Evolutionary conservation across 352 stramenopile species (phyloP), one percentile per base, ranked within the genome.

Genomic region (Globisporangium alternatum): DNA sequence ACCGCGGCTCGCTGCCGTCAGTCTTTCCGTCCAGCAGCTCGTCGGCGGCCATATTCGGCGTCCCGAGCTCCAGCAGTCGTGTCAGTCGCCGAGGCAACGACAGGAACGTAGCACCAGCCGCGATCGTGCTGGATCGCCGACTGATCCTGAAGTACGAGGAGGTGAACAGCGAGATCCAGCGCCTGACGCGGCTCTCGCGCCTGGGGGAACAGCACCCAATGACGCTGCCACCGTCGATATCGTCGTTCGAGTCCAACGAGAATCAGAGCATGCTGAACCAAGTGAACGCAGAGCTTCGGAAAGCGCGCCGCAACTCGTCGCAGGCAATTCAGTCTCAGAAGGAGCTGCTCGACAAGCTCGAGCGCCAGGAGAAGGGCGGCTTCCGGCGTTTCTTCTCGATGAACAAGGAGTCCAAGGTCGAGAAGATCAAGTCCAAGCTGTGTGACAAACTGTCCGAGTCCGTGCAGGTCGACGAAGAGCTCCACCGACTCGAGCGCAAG

Each of bases 281-380:
- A 49, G 69, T 86, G 41, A 74, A 70, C 33, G 71, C 63, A 10
- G 84, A 93, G 48, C 64, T 93, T 52, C 72, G 72, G 21, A 85
- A 89, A 62, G 81, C 74, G 2, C 81, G 80, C 60, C 78, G 78
- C 33, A 88, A 72, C 61, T 93, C 84, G 63, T 75, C 74, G 22
- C 76, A 89, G 64, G 87, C 88, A 69, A 89, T 93, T 63, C 82
- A 91, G 63, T 87, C 78, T 45, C 84, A 93, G 66, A 90, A 91
- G 60, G 82, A 90, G 61, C 64, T 93, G 52, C 76, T 93, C 53
- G 81, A 93, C 67, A 93, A 93, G 62, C 88, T 93, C 67, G 84
- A 90, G 69, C 75, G 73, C 49, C 82, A 91, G 49, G 84, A 93
- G 56, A 80, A 80, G 25, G 72, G 80, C 45, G 74, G 80, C 1